A percentile compares a stretch with the other conserved stretches of the same genome.
These are phyloP conservation scores for Coniella vitis DNA, from an alignment of 2,329 filamentous ascomycete species.

Conservation along the genomic window DNA sequence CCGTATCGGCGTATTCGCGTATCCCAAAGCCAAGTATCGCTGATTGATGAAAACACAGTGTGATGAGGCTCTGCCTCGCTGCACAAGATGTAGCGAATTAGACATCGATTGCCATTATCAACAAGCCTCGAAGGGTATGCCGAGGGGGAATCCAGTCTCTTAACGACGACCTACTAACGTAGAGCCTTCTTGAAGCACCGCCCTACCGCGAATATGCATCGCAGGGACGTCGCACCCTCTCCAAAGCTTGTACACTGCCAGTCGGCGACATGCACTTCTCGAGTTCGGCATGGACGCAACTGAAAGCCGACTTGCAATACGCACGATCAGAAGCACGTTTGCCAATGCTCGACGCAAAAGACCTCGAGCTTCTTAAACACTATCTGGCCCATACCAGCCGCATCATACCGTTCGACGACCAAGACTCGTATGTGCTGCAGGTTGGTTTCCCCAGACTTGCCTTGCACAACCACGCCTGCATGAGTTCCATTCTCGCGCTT, in stretches of 20 bases:
- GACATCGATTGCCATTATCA: conserved; percentile 43
- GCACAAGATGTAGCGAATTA: conserved; percentile 39
- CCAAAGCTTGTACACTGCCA: background rate
- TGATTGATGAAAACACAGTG: conserved; percentile 18
- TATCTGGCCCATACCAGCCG: conserved; percentile 35
- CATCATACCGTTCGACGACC: conserved; percentile 28
- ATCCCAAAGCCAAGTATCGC: background rate
- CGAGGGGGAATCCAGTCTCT: background rate
- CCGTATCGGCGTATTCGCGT: background rate
- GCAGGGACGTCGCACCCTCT: too few relatives aligned
- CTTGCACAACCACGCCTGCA: conserved; percentile 30
- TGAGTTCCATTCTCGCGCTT: conserved; percentile 35
- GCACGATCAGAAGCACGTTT: background rate
- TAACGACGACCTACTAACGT: too few relatives aligned
- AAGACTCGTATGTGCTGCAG: conserved; percentile 33
- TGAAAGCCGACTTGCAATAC: background rate
- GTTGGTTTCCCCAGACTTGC: conserved; percentile 36
- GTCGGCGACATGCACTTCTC: background rate
- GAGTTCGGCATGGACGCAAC: too few relatives aligned
- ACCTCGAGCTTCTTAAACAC: conserved; percentile 32
- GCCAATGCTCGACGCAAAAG: conserved; percentile 14
- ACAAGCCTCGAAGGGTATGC: background rate
- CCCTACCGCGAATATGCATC: too few relatives aligned
- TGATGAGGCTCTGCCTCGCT: conserved; percentile 43
- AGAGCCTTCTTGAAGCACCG: background rate